Conservation (phyloP, 345 rosid species). For the Gynandropsis gynandra region DNA sequence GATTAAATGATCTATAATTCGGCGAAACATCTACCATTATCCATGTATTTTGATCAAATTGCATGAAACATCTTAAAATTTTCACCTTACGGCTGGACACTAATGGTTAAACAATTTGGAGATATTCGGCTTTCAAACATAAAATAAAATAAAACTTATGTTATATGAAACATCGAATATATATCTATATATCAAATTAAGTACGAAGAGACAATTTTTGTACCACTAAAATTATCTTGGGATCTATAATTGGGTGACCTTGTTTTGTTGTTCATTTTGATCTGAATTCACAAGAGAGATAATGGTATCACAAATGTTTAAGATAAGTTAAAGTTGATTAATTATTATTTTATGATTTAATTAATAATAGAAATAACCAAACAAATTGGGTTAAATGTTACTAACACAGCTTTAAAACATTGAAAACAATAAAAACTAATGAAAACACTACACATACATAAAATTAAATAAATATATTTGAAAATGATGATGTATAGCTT, state of each 20-base stretch:
- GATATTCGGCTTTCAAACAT: slow-evolving; percentile 38
- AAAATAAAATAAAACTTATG: background rate
- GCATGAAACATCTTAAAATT: slow-evolving; percentile 52
- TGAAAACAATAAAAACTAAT: background rate
- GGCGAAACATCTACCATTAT: slow-evolving; percentile 54
- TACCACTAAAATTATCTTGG: background rate
- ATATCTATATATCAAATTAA: background rate
- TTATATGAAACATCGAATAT: no score
- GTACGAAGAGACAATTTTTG: background rate
- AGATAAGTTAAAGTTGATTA: no score
- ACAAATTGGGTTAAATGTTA: no score
- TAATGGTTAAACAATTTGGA: slow-evolving; percentile 41
- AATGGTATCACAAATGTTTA: background rate
- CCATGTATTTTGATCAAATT: slow-evolving; percentile 43
- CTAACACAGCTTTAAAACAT: no score
- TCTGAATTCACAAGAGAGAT: background rate
- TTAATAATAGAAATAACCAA: no score
- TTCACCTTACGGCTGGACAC: slow-evolving; percentile 42
- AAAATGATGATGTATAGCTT: no score
- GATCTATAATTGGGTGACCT: no score
- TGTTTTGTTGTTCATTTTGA: background rate
- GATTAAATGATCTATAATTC: slow-evolving; percentile 26
- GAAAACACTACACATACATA: no score
- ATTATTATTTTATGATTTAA: no score
- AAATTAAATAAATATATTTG: no score